Base-by-base conservation (phyloP, 2,329 filamentous ascomycete species). In the Fusarium aywerte region DNA sequence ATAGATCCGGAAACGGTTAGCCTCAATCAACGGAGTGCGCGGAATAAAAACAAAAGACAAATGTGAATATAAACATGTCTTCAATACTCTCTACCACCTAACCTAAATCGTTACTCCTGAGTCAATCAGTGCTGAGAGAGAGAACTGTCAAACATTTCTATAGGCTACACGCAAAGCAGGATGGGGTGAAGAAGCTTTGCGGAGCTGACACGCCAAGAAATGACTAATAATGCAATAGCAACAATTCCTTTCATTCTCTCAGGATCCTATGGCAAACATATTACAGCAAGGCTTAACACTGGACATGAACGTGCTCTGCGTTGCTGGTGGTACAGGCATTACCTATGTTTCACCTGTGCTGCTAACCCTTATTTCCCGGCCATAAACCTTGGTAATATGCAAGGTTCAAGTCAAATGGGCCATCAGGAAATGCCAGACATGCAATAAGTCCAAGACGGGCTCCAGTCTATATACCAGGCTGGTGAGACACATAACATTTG, bases 141-240 rank as follows among this genome's bases (percentile, higher is more conserved):
- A 36, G 27, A 2, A 42, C 13, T 0, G 27, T 52, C 10, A 23
- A n/a, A 8, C 49, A 52, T 23, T 52, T 36, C 1, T 52, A 52
- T 18, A 52, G 43, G 16, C 27, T 52, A 2, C 49, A 36, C 3
- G 49, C 49, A 25, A 52, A 52, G 16, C 27, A 42, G 2, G 49
- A 36, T 1, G 49, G 43, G 49, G 43, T 36, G 2, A 52, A 10
- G 9, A 52, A 43, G 10, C 27, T 52, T n/a, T n/a, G 49, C 49
- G 4, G 27, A 52, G 2, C n/a, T 52, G 20, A 27, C 49, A 4
- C 15, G 20, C 5, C 25, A 43, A 15, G 12, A 11, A 20, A n/a
- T 16, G 3, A 3, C 4, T 0, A 36, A 43, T 5, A 11, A 13
- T 1, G 4, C 1, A 2, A 18, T 5, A 1, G 4, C 13, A 2